Base-by-base conservation (phyloP, 306 rosid genomes). In the Sechiopsis laciniata region DNA sequence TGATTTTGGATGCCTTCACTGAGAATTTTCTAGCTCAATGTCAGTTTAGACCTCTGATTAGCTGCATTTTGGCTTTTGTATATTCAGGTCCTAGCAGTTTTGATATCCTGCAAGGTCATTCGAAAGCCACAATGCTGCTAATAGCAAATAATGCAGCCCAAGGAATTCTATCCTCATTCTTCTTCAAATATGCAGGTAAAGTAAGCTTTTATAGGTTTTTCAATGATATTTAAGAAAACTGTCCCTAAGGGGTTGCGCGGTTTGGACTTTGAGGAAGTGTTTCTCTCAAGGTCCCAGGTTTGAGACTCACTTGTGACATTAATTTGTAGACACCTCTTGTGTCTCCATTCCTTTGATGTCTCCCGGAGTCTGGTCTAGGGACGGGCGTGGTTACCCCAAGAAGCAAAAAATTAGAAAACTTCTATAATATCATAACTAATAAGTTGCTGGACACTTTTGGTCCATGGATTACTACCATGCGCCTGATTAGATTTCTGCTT, bases 141-240 rank as follows among this genome's bases (percentile, higher is more conserved):
- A 89, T 95, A 72, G 96, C 90, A 67, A 95, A 95, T 81, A 95
- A 95, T 79, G 97, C 99, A 20, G 97, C 97, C 45, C 99, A 95
- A 83, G 99, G 99, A 82, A 91, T 95, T 79, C 76, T 95, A 76
- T 91, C 99, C 40, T 95, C 99, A 17, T 95, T 95, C 84, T 95
- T 95, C 86, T 95, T 95, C 88, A 91, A 95, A 89, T 95, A 95
- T 79, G 99, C 99, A 80, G 99, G 99, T 91, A 72, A 78, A 42
- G 72, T 53, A 58, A 70, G 71, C 55, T 59, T n/a, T 51, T 24
- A 48, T 24, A 50, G 58, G 46, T 29, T 70, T 70, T 58, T 70
- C 20, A 14, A 10, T 70, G 14, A 3, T 8, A 51, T 51, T 24
- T 70, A 51, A 51, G 11, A 70, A 69, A 26, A 14, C 14, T 24